Base-by-base conservation (phyloP, 257 asterid genomes). In the Solanum clarkiae region DNA sequence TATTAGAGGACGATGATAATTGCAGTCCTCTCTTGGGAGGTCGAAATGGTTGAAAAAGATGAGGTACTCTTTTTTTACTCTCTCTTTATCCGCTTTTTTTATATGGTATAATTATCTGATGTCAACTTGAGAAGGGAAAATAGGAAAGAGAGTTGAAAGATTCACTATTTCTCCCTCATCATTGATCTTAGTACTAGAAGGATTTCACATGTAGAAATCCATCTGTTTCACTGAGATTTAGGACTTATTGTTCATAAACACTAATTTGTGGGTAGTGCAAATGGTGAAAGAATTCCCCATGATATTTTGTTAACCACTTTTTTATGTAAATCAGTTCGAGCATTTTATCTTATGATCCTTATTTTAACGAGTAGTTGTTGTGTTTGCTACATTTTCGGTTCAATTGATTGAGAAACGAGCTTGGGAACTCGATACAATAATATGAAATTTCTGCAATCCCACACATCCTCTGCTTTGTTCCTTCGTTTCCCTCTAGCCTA, bases 11-110 rank as follows among this genome's bases (percentile, higher is more conserved):
- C 26, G 94, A 88, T 62, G 87, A 69, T 87, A 81, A 80, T 54
- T 65, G 6, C 6, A 26, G 29, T 26, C 72, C 92, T 94, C 62
- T 1, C 82, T 83, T 9, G 82, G 93, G 92, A 68, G 89, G 91
- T 85, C 92, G 88, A 32, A 91, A 90, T 3, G 85, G 66, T 93
- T 82, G 95, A 92, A 84, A 93, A 91, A 91, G 96, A 94, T 57
- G 98, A 93, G 99, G 95, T 94, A 74, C 81, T 44, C 22, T 45
- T 20, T 22, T 1, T 22, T 0, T 62, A 16, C 36, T 32, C 36
- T 29, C 32, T 32, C 36, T 32, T 22, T 62, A 20, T 24, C 29
- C 45, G 26, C 26, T 26, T 17, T 17, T 2, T 4, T 18, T 42
- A 10, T 70, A 18, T 42, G 20, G 17, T 70, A 3, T 26, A 69